phyloP scores from a whole-genome alignment of 148 eudicot species.

The Fagopyrum esculentum region DNA sequence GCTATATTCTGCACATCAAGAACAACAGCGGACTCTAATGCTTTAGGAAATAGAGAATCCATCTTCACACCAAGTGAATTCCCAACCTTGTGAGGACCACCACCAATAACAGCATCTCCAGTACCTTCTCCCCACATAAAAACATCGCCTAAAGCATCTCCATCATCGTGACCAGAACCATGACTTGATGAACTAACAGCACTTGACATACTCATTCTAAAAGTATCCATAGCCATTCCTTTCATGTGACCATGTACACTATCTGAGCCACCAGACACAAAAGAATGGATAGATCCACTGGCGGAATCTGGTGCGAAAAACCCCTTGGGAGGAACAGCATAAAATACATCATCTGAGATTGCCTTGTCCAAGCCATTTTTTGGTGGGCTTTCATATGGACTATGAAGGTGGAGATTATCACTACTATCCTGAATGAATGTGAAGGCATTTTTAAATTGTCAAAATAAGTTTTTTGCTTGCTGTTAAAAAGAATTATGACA shows the following conservation, averaged over 20 bases:
- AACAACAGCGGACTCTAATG: conserved; percentile 90
- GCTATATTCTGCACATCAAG: conserved; percentile 97
- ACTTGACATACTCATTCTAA: conserved; percentile 92
- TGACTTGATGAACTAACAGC: conserved; percentile 98
- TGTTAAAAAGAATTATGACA: background rate
- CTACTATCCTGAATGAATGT: conserved; percentile 57
- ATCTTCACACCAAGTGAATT: conserved; percentile 43
- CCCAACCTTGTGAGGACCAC: conserved; percentile 62
- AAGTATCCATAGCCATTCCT: conserved; percentile 67
- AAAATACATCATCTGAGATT: conserved; percentile 65
- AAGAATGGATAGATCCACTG: conserved; percentile 65
- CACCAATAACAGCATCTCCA: conserved; percentile 83
- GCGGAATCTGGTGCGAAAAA: conserved; percentile 68
- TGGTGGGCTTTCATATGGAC: conserved; percentile 84
- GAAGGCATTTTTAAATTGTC: conserved; percentile 13
- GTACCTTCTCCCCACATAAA: conserved; percentile 96
- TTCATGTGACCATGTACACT: conserved; percentile 70
- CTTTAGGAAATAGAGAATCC: conserved; percentile 87
- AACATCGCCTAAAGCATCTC: conserved; percentile 92
- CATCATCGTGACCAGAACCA: conserved; percentile 97
- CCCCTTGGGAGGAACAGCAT: conserved; percentile 65
- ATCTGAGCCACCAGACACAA: conserved; percentile 88
- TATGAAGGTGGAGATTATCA: conserved; percentile 70
- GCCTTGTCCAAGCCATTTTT: conserved; percentile 73
- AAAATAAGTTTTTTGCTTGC: conserved; percentile 1